Evolutionary conservation across 1,284 basidiomycete species (phyloP).

Genomic region (Crepidotus sp.): DNA sequence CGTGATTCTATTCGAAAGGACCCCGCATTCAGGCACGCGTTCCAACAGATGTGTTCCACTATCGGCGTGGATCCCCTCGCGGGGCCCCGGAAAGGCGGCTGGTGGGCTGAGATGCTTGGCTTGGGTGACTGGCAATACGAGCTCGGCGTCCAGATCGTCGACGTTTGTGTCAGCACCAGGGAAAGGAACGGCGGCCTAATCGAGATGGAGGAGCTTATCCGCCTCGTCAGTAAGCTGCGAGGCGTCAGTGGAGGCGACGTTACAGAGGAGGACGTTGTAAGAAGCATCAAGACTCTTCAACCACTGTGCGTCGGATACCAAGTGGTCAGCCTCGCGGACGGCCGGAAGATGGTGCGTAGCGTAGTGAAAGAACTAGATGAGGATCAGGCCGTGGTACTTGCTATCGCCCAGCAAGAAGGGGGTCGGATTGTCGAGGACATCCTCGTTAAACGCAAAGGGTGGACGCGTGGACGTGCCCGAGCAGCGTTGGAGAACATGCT

Average conservation of each 20-base stretch:
- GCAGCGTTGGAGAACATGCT: conserved; percentile 85
- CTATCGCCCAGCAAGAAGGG: conserved; percentile 60
- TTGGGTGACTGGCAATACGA: conserved; percentile 94
- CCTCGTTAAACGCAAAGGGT: conserved; percentile 56
- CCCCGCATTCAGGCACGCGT: conserved; percentile 84
- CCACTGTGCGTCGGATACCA: conserved; percentile 89
- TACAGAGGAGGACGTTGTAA: conserved; percentile 78
- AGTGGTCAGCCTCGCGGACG: conserved; percentile 65
- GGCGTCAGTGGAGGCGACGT: conserved; percentile 53
- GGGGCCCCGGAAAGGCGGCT: conserved; percentile 76
- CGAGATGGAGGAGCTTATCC: conserved; percentile 77
- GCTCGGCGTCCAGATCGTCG: conserved; percentile 93
- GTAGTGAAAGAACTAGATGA: conserved; percentile 75
- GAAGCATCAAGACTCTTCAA: conserved; percentile 81
- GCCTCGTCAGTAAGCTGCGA: conserved; percentile 70
- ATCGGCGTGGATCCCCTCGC: conserved; percentile 95
- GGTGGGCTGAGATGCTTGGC: conserved; percentile 84
- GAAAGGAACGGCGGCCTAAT: conserved; percentile 89
- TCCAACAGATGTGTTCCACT: conserved; percentile 92
- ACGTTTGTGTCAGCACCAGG: conserved; percentile 87
- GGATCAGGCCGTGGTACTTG: conserved; percentile 71
- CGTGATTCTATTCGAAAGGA: conserved; percentile 80
- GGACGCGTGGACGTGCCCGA: conserved; percentile 69
- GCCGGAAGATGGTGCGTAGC: conserved; percentile 62
- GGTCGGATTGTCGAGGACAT: conserved; percentile 56